Conservation (phyloP, 352 stramenopile genomes). For the Globisporangium recalcitrans region DNA sequence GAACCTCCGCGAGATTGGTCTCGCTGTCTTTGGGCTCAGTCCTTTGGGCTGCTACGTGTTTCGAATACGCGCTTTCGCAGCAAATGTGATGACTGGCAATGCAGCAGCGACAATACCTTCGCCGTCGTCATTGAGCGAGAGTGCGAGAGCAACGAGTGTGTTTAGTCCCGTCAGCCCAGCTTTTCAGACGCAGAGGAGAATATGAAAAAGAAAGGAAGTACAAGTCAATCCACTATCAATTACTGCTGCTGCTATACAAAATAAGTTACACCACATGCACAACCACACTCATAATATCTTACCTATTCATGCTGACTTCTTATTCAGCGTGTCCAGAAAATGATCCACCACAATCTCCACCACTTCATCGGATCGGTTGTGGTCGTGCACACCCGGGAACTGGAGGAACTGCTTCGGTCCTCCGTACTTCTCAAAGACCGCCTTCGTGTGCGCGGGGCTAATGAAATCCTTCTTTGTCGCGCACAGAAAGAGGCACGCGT, state of each 20-base stretch:
- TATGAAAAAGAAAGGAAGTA: no score
- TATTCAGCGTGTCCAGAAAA: slow-evolving; percentile 22
- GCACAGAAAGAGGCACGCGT: slow-evolving; percentile 64
- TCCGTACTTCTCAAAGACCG: slow-evolving; percentile 52
- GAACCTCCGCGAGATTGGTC: slow-evolving; percentile 3
- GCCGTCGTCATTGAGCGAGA: background rate
- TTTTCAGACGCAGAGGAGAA: slow-evolving; percentile 26
- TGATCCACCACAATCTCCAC: slow-evolving; percentile 36
- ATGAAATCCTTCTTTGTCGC: slow-evolving; percentile 76
- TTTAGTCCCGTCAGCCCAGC: slow-evolving; percentile 16
- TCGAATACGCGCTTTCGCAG: slow-evolving; percentile 15
- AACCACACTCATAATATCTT: no score
- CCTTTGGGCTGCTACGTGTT: slow-evolving; percentile 25
- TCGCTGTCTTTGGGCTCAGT: slow-evolving; percentile 15
- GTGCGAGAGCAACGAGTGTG: slow-evolving; percentile 11
- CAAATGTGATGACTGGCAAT: background rate
- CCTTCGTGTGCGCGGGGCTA: slow-evolving; percentile 44
- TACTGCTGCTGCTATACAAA: no score
- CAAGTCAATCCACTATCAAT: no score
- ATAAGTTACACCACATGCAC: no score
- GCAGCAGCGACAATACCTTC: background rate
- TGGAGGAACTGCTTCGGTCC: slow-evolving; percentile 52
- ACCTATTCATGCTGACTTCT: no score
- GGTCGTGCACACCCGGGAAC: slow-evolving; percentile 53
- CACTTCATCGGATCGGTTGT: slow-evolving; percentile 50